Percentiles rank a stretch among this genome's conserved stretches.
Evolutionary conservation across 345 rosid genomes (phyloP).

Genomic region (Carallia brachiata): DNA sequence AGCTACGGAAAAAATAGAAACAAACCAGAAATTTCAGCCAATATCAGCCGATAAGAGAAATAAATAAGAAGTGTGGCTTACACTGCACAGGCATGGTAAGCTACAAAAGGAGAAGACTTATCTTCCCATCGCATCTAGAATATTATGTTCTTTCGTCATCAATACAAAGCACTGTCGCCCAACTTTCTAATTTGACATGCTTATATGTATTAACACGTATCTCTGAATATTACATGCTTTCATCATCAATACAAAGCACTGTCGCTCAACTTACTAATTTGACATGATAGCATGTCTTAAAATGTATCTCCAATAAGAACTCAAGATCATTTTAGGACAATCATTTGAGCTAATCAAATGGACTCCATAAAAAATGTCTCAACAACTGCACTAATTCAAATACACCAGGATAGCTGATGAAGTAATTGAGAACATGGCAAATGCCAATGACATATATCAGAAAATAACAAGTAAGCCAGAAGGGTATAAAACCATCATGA

Average conservation of each 20-base stretch:
- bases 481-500: constrained; percentile 5
- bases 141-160: background rate
- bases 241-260: background rate
- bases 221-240: too few species aligned
- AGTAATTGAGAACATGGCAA: background rate
- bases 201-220: too few species aligned
- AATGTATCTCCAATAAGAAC: background rate
- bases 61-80: background rate
- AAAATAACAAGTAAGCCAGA: background rate
- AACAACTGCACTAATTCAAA: background rate
- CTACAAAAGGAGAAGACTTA: background rate
- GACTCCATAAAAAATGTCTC: background rate
- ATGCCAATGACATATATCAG: background rate
- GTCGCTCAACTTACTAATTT: background rate
- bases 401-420: background rate
- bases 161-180: background rate
- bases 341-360: constrained; percentile 1
- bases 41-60: constrained; percentile 3
- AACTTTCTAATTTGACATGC: background rate
- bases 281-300: background rate
- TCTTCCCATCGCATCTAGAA: background rate
- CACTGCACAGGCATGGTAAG: background rate
- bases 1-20: constrained; percentile 84
- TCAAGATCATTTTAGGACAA: background rate
- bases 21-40: constrained; percentile 33